Conservation (phyloP, 257 asterid species). For the Marsdenia floribunda region DNA sequence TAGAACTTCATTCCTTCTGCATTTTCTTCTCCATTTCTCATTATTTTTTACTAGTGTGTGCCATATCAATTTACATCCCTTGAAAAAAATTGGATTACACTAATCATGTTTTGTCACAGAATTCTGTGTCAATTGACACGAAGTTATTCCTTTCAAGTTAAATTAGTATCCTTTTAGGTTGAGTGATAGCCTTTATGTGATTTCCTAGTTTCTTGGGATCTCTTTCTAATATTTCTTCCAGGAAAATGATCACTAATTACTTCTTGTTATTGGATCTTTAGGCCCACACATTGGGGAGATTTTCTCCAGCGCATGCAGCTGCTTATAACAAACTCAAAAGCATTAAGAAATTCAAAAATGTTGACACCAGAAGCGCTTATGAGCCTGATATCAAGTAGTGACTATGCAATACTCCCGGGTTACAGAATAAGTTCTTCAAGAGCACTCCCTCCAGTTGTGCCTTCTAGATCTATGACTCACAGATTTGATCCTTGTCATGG, state of each 20-base stretch:
- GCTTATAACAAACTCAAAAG: constrained; percentile 58
- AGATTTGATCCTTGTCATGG: constrained; percentile 69
- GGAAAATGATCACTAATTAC: neutral
- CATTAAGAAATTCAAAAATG: constrained; percentile 50
- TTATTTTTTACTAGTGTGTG: neutral
- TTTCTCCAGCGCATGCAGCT: constrained; percentile 56
- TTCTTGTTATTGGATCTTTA: constrained; percentile 26
- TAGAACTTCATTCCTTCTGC: constrained; percentile 42
- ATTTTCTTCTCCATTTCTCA: constrained; percentile 12
- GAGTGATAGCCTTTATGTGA: neutral
- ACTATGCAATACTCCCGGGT: constrained; percentile 24
- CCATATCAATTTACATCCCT: neutral
- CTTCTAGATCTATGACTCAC: constrained; percentile 49
- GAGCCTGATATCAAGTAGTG: constrained; percentile 42
- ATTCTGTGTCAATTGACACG: neutral
- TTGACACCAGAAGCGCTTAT: constrained; percentile 39
- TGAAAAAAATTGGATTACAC: neutral
- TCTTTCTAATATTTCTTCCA: neutral
- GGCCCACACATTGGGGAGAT: constrained; percentile 64
- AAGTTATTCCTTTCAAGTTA: neutral
- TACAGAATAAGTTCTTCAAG: constrained; percentile 37
- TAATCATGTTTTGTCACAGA: neutral
- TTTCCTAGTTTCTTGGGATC: constrained; percentile 1
- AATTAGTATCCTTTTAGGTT: neutral
- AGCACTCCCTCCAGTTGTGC: constrained; percentile 35